These are phyloP conservation scores for Aegle marmelos DNA, from an alignment of 345 rosid genomes.

Conservation along the genomic window DNA sequence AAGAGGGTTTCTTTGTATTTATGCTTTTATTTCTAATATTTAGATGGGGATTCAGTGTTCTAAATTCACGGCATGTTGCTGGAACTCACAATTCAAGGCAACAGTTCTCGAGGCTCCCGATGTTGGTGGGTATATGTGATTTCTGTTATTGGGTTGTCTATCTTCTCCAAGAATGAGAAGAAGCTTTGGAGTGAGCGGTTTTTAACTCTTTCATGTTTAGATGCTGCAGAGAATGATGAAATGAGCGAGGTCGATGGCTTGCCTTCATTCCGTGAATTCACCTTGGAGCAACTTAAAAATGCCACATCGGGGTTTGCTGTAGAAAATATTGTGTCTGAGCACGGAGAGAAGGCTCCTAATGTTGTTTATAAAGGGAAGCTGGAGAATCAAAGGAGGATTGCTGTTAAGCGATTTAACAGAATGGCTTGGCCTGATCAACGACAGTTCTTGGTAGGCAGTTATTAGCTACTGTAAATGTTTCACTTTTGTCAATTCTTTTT, in stretches of 20 bases:
- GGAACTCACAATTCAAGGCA: slow-evolving; percentile 54
- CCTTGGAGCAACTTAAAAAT: slow-evolving; percentile 67
- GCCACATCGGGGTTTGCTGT: slow-evolving; percentile 90
- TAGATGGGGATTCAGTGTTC: slow-evolving; percentile 59
- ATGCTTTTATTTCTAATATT: slow-evolving; percentile 13
- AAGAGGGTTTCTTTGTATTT: slow-evolving; percentile 4
- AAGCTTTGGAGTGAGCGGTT: not conserved
- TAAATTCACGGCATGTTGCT: slow-evolving; percentile 59
- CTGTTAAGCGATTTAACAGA: slow-evolving; percentile 84
- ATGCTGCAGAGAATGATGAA: slow-evolving; percentile 51
- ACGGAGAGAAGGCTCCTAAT: slow-evolving; percentile 96
- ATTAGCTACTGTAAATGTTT: not conserved
- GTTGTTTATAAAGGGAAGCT: slow-evolving; percentile 91
- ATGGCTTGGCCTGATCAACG: slow-evolving; percentile 90
- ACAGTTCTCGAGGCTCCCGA: slow-evolving; percentile 59
- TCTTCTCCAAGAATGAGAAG: not conserved
- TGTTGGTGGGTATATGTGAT: slow-evolving; percentile 42
- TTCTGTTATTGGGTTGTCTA: not conserved
- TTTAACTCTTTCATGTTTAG: slow-evolving; percentile 10
- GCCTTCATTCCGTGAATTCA: slow-evolving; percentile 72
- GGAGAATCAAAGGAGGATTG: slow-evolving; percentile 75
- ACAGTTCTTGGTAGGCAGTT: slow-evolving; percentile 64
- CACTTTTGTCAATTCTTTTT: not conserved
- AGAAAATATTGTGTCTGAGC: slow-evolving; percentile 91
- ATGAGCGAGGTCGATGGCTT: slow-evolving; percentile 36